Percentiles rank a stretch among this genome's conserved stretches.
These are phyloP conservation scores for Xylaria sp. DNA, from an alignment of 2,329 filamentous ascomycete genomes.

Conservation along the genomic window DNA sequence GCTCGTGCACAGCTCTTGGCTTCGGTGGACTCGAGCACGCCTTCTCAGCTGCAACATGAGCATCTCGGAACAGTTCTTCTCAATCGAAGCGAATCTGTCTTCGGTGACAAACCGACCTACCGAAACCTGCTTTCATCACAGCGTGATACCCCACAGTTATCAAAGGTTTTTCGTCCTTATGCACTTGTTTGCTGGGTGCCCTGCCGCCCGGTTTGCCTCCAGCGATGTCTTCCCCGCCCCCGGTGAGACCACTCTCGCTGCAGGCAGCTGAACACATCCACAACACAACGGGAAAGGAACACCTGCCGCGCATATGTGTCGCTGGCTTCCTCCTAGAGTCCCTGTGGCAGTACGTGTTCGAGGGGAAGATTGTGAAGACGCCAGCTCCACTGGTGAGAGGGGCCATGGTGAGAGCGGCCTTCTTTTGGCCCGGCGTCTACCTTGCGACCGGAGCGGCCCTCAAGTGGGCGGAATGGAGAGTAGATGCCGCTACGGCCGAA, in stretches of 20 bases:
- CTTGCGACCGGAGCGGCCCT: constrained; percentile 17
- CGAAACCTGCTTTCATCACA: too few relatives aligned
- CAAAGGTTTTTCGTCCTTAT: too few relatives aligned
- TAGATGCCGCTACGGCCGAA: constrained; percentile 10
- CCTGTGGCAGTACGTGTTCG: constrained; percentile 25
- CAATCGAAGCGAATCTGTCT: too few relatives aligned
- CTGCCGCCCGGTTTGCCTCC: too few relatives aligned
- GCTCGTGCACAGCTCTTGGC: too few relatives aligned
- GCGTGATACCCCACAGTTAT: too few relatives aligned
- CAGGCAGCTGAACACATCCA: constrained; percentile 28
- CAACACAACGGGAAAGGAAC: constrained; percentile 26
- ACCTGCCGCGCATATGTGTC: constrained; percentile 23
- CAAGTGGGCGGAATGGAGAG: constrained; percentile 30
- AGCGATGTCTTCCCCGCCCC: neutral
- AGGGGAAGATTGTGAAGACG: constrained; percentile 25
- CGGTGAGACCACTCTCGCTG: constrained; percentile 24
- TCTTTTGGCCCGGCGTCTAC: constrained; percentile 25
- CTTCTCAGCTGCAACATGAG: too few relatives aligned
- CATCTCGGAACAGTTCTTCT: too few relatives aligned
- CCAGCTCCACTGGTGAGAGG: constrained; percentile 13
- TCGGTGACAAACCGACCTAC: too few relatives aligned
- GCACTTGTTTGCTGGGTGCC: too few relatives aligned
- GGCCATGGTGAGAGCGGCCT: constrained; percentile 17
- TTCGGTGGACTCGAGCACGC: too few relatives aligned
- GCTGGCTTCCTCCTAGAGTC: constrained; percentile 26